These are phyloP conservation scores for Rauvolfia tetraphylla DNA, from an alignment of 257 asterid genomes.

Conservation along the genomic window DNA sequence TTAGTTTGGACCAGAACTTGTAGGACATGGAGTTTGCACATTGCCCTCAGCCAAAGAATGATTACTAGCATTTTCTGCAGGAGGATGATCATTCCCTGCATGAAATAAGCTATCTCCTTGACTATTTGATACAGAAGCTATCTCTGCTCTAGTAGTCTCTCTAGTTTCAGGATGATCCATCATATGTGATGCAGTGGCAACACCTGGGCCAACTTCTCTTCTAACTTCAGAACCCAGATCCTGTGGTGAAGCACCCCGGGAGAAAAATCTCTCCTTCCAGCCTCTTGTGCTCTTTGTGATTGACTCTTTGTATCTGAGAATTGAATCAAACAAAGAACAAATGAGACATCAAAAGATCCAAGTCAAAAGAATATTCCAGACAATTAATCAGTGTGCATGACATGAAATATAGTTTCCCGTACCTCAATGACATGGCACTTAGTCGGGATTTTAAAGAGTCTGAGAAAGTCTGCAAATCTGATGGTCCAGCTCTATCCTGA, in stretches of 20 bases:
- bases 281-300: constrained; percentile 88
- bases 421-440: constrained; percentile 74
- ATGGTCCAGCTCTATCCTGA: constrained; percentile 83
- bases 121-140: constrained; percentile 34
- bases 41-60: constrained; percentile 37
- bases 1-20: constrained; percentile 49
- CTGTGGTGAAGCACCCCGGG: constrained; percentile 50
- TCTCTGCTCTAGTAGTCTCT: constrained; percentile 36
- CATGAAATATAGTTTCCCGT: constrained; percentile 8
- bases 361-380: neutral
- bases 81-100: constrained; percentile 25
- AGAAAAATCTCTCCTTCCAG: constrained; percentile 89
- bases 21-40: constrained; percentile 40
- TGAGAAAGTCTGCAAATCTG: constrained; percentile 73
- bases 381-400: neutral
- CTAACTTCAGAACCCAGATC: constrained; percentile 44
- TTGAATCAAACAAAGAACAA: neutral
- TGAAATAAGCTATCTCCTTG: constrained; percentile 28
- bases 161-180: constrained; percentile 63
- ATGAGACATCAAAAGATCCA: neutral
- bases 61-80: constrained; percentile 23
- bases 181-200: constrained; percentile 45
- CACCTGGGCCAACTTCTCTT: constrained; percentile 38
- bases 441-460: constrained; percentile 74
- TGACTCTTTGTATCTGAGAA: constrained; percentile 69